Base-by-base conservation (phyloP, 495 filamentous ascomycete species). In the Hypoxylon fragiforme region DNA sequence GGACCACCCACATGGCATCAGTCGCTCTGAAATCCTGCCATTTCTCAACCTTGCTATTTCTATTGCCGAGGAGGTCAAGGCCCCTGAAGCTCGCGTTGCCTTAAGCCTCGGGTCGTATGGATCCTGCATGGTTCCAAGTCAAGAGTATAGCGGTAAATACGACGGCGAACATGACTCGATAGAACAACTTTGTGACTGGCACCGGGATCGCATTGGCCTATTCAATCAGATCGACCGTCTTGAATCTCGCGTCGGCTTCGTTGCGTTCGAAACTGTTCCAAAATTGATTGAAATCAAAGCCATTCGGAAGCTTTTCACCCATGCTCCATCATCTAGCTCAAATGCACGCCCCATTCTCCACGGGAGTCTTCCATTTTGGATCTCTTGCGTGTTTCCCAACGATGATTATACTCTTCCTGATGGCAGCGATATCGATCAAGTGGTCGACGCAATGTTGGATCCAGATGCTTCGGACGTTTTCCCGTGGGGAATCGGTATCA, bases 231-330 rank as follows among this genome's bases (percentile, higher is more conserved):
- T 67, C 6, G 45, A 57, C 13, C 38, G 20, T 7, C 50, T 71
- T 30, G 12, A 36, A 20, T 28, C 60, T 12, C 57, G 73, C n/a
- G 58, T 86, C 30, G 63, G 74, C 58, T 80, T 79, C 62, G 63
- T 88, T 42, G 82, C 83, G 0, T 84, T 87, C 55, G 85, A 88
- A 71, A 88, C 85, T 7, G 26, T 88, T 24, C 81, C 78, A 6
- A 63, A 78, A 28, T 47, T 78, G 0, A 79, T 85, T 45, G 85
- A 88, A 65, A 71, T 87, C 44, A 61, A 69, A 7, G 85, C 85
- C 32, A 78, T 86, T 14, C 73, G 84, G 31, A 70, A 73, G 28
- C 42, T 71, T 24, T 39, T 72, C 22, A 35, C 38, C 7, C 71
- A 73, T 9, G 53, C 60, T 41, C 6, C 41, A 11, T 43, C 46